These are phyloP conservation scores for Tarenaya hassleriana DNA, from an alignment of 345 rosid genomes.

Conservation along the genomic window DNA sequence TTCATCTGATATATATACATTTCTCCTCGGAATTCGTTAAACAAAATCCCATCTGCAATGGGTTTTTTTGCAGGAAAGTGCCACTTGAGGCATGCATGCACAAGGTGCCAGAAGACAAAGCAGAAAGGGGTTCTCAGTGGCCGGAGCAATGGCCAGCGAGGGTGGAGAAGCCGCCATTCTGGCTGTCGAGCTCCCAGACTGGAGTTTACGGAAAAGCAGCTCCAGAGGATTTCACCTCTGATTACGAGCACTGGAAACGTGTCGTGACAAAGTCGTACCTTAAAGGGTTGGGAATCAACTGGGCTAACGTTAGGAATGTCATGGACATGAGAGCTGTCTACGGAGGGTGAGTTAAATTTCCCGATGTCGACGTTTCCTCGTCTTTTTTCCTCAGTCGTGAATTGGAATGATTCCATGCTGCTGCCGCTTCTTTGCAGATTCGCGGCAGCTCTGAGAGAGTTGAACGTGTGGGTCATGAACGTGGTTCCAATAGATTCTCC, in stretches of 20 bases:
- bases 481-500: conserved; percentile 78
- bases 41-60: conserved; percentile 11
- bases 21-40: not conserved
- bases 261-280: conserved; percentile 80
- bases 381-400: not conserved
- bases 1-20: not conserved
- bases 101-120: conserved; percentile 49
- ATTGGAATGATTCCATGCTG: not conserved
- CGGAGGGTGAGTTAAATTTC: conserved; percentile 64
- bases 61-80: conserved; percentile 52
- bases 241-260: conserved; percentile 80
- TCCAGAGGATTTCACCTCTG: conserved; percentile 75
- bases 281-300: conserved; percentile 76
- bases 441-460: conserved; percentile 79
- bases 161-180: conserved; percentile 69
- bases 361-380: not conserved
- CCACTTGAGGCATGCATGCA: conserved; percentile 92
- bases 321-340: conserved; percentile 98
- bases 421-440: conserved; percentile 63
- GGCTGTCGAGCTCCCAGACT: conserved; percentile 74
- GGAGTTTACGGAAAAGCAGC: conserved; percentile 94
- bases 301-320: conserved; percentile 77
- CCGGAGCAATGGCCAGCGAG: conserved; percentile 92
- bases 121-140: conserved; percentile 85
- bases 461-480: conserved; percentile 92